Conservation (phyloP, 2,329 filamentous ascomycete genomes). For the Cercospora janseana region DNA sequence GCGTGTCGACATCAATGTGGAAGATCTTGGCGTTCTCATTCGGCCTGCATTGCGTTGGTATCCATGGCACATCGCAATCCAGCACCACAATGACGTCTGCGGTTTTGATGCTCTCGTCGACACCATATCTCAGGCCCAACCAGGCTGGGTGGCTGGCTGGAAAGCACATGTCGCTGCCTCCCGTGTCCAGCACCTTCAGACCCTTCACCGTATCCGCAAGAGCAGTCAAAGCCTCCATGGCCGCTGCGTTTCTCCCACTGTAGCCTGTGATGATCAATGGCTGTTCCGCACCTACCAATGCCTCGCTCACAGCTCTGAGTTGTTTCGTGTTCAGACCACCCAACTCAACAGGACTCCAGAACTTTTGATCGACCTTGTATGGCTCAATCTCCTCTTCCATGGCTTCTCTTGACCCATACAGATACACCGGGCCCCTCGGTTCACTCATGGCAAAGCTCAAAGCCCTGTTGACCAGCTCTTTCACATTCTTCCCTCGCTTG, state of each 20-base stretch:
- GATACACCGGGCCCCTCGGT: conserved; percentile 76
- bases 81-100: conserved; percentile 83
- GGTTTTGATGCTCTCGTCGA: conserved; percentile 68
- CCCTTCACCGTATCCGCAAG: conserved; percentile 67
- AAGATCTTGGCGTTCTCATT: conserved; percentile 57
- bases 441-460: conserved; percentile 76
- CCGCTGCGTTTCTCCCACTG: conserved; percentile 64
- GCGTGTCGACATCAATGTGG: conserved; percentile 65
- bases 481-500: conserved; percentile 79
- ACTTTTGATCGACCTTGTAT: conserved; percentile 64
- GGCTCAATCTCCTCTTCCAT: conserved; percentile 82
- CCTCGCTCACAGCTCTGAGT: conserved; percentile 59
- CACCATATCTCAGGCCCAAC: conserved; percentile 67
- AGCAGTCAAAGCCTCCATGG: conserved; percentile 61
- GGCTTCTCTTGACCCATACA: conserved; percentile 73
- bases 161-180: conserved; percentile 79
- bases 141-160: conserved; percentile 63
- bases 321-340: conserved; percentile 59
- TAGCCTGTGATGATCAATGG: conserved; percentile 72
- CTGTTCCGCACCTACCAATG: conserved; percentile 61
- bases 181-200: conserved; percentile 70
- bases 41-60: conserved; percentile 70
- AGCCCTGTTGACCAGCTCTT: conserved; percentile 84
- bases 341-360: conserved; percentile 70
- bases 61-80: conserved; percentile 92